Conservation (phyloP, 2,329 filamentous ascomycete species). For the Aspergillus bombycis region DNA sequence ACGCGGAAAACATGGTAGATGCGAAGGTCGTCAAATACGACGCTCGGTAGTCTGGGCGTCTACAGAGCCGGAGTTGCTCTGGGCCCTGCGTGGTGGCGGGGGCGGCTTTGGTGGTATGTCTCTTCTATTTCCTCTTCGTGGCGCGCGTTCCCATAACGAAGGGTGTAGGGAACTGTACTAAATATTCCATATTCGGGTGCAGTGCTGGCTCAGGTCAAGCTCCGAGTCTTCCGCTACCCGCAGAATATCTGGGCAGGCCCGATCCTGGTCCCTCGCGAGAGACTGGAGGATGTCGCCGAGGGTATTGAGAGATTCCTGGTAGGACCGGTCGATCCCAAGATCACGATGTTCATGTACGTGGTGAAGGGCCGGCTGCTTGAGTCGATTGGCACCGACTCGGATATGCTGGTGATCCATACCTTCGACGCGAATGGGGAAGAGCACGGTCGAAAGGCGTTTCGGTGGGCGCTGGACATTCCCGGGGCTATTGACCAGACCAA, state of each 20-base stretch:
- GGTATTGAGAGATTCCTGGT: slow-evolving; percentile 8
- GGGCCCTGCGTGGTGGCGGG: slow-evolving; percentile 46
- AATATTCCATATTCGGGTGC: not conserved
- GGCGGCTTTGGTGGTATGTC: slow-evolving; percentile 30
- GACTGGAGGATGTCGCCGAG: slow-evolving; percentile 10
- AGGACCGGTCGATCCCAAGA: slow-evolving; percentile 5
- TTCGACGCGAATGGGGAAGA: not conserved
- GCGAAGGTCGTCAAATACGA: slow-evolving; percentile 40
- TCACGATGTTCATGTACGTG: slow-evolving; percentile 20
- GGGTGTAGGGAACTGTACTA: not conserved
- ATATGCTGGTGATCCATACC: not conserved
- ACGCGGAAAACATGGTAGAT: not conserved
- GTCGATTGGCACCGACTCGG: slow-evolving; percentile 5
- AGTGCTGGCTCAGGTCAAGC: slow-evolving; percentile 9
- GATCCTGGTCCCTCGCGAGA: slow-evolving; percentile 17
- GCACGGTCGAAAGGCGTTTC: not conserved
- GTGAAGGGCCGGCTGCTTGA: slow-evolving; percentile 11
- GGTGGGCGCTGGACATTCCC: not conserved
- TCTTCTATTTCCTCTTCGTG: not conserved
- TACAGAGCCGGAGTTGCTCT: slow-evolving; percentile 44
- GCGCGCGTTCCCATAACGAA: no score
- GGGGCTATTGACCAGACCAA: not conserved
- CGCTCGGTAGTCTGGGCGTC: slow-evolving; percentile 42
- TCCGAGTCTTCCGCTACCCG: slow-evolving; percentile 15
- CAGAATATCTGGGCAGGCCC: slow-evolving; percentile 18